Evolutionary conservation across 2,329 filamentous ascomycete species (phyloP), one percentile per base, ranked within the genome.

Genomic region (Fusarium graminum): DNA sequence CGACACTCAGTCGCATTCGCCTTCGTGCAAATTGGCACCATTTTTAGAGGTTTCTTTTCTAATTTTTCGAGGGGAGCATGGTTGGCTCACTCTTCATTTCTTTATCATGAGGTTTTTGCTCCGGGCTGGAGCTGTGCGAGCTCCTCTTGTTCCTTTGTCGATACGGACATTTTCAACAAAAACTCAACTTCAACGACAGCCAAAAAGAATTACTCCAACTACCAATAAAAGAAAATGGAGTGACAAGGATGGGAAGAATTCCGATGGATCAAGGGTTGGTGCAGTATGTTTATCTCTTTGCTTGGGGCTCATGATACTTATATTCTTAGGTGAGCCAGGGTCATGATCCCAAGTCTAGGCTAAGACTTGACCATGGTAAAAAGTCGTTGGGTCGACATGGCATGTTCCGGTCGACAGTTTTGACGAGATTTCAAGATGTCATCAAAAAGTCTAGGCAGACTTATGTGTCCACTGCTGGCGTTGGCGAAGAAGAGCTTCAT

Each of bases 401-500:
- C 9, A 53, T 75, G 13, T 78, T 80, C 40, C 68, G 76, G 16
- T 75, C 75, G 29, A 74, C 76, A 3, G 76, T 79, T 7, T 65
- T 80, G 52, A 53, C 68, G 28, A 78, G 76, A 8, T 79, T 84
- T 52, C 71, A 78, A 4, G 11, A 52, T 3, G 69, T 83, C 13
- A 55, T 84, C 22, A 67, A 69, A 13, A 54, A 66, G 0, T 56
- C 77, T 6, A 39, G 39, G 29, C 70, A 73, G 4, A 59, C 70
- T 1, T 47, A 71, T 1, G 67, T 72, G 4, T 73, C 72, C 10
- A 25, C 66, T 12, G 62, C 67, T n/a, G 74, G 75, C 12, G 52
- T 77, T 16, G 70, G 77, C 40, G 74, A 77, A 47, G 66, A 78
- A 49, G 80, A 84, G 51, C 73, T 86, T 17, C 77, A 81, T 34